Conservation (phyloP, 2,329 filamentous ascomycete species). For the Paracorniculantispora psalliotae region DNA sequence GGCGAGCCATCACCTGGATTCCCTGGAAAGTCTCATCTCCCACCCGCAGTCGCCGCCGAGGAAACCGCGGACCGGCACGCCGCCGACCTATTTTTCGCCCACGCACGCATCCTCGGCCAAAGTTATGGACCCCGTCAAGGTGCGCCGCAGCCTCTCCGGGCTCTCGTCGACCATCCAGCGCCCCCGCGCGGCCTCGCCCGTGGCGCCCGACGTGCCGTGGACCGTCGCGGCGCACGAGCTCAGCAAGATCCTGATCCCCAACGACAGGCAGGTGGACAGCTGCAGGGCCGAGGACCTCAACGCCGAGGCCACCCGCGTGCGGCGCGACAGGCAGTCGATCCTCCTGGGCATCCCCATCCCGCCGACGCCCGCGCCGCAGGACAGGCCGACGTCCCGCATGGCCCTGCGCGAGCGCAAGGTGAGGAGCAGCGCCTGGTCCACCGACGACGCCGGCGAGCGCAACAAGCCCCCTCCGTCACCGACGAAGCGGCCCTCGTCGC, state of each 20-base stretch:
- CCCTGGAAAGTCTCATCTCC: slow-evolving; percentile 58
- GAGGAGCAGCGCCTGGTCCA: slow-evolving; percentile 33
- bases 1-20: slow-evolving; percentile 59
- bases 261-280: slow-evolving; percentile 68
- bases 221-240: slow-evolving; percentile 77
- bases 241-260: slow-evolving; percentile 75
- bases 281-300: slow-evolving; percentile 75
- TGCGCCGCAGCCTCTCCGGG: slow-evolving; percentile 59
- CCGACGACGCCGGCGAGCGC: background rate
- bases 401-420: slow-evolving; percentile 68
- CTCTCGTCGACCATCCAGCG: slow-evolving; percentile 35
- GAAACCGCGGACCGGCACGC: slow-evolving; percentile 50
- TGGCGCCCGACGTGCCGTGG: slow-evolving; percentile 81
- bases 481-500: slow-evolving; percentile 18
- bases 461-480: slow-evolving; percentile 16
- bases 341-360: slow-evolving; percentile 29
- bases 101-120: slow-evolving; percentile 85
- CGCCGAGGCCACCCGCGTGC: slow-evolving; percentile 56
- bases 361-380: slow-evolving; percentile 24
- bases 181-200: slow-evolving; percentile 54
- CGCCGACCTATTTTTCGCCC: slow-evolving; percentile 76
- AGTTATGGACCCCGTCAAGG: slow-evolving; percentile 61
- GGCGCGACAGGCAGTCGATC: slow-evolving; percentile 60
- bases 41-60: slow-evolving; percentile 45
- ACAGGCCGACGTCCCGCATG: slow-evolving; percentile 55